Base-by-base conservation (phyloP, 352 stramenopile species). In the Thalassiosira hispida region DNA sequence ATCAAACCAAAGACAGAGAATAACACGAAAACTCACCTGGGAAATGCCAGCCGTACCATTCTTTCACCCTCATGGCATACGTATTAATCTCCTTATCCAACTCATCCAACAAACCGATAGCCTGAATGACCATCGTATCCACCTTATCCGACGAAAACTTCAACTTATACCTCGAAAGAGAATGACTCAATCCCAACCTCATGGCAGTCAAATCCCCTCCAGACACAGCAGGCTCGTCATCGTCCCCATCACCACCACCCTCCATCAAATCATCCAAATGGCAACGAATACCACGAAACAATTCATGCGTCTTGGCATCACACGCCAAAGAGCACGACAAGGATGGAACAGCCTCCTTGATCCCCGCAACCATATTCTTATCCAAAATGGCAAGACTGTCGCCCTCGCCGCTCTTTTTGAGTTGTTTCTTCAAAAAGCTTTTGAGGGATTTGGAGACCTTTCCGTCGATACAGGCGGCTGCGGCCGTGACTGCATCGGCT, bases 61-160 rank as follows among this genome's bases (percentile, higher is more conserved):
- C 98, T 66, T 97, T 97, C 53, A 99, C 97, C 73, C 98, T 92
- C 98, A 99, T 99, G 51, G 98, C 98, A 92, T 99, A 99, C 70
- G 97, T 99, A 92, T 99, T 99, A 89, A 99, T 99, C 90, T 99
- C 98, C 94, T 99, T 99, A 94, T 99, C 98, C 14, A 99, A 92
- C 86, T 99, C 97, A 91, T 99, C 98, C 12, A 99, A 90, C 52
- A 99, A 90, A 11, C 96, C 96, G 60, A 99, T 99, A 12, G 98
- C 97, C 93, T 99, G 98, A 64, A 99, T 96, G 60, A 99, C 98
- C 98, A 99, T 99, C 33, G 97, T 99, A 93, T 99, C 98, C 9
- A 99, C 95, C 92, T 99, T 99, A 86, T 99, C 97, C 9, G 97
- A 96, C 71, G 93, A 98, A 76, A 99, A 99, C 93, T 99, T 99